Percentiles rank a stretch among this genome's conserved stretches.
phyloP scores from a whole-genome alignment of 2,329 filamentous ascomycete genomes.

The Drechslerella stenobrocha region DNA sequence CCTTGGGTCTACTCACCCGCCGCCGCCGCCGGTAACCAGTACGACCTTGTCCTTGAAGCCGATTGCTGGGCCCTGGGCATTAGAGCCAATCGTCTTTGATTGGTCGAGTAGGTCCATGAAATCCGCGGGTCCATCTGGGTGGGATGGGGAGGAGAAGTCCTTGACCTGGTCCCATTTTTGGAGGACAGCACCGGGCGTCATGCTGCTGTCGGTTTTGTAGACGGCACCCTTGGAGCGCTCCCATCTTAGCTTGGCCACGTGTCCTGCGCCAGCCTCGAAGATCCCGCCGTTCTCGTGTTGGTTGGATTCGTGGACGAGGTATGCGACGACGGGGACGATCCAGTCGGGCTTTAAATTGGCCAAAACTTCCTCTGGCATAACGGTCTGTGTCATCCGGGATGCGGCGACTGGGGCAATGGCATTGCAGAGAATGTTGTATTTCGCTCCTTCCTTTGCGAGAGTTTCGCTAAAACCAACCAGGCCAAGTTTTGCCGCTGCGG shows the following conservation, averaged over 20 bases:
- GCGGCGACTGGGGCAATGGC: slow-evolving; percentile 94
- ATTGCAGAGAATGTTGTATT: slow-evolving; percentile 97
- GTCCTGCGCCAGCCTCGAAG: slow-evolving; percentile 90
- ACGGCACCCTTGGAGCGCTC: slow-evolving; percentile 87
- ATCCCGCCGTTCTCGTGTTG: slow-evolving; percentile 80
- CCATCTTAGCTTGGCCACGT: slow-evolving; percentile 92
- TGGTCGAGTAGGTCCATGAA: slow-evolving; percentile 84
- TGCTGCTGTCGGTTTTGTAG: slow-evolving; percentile 81
- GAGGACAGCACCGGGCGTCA: slow-evolving; percentile 84
- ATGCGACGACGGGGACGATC: slow-evolving; percentile 90
- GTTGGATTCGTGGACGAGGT: slow-evolving; percentile 83
- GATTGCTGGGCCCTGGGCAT: slow-evolving; percentile 71
- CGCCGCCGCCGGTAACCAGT: slow-evolving; percentile 83
- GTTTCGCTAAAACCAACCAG: slow-evolving; percentile 98
- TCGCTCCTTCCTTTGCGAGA: slow-evolving; percentile 91
- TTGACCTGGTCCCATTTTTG: slow-evolving; percentile 86
- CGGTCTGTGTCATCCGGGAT: slow-evolving; percentile 90
- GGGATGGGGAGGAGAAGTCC: slow-evolving; percentile 80
- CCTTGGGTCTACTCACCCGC: slow-evolving; percentile 61
- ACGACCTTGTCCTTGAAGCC: slow-evolving; percentile 84
- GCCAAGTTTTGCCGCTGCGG: slow-evolving; percentile 80
- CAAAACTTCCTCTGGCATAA: slow-evolving; percentile 92
- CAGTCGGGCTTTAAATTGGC: slow-evolving; percentile 86
- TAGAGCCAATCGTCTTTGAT: slow-evolving; percentile 74
- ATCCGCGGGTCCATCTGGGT: slow-evolving; percentile 83